Base-by-base conservation (phyloP, 2,329 filamentous ascomycete species). In the Raffaelea albimanens region DNA sequence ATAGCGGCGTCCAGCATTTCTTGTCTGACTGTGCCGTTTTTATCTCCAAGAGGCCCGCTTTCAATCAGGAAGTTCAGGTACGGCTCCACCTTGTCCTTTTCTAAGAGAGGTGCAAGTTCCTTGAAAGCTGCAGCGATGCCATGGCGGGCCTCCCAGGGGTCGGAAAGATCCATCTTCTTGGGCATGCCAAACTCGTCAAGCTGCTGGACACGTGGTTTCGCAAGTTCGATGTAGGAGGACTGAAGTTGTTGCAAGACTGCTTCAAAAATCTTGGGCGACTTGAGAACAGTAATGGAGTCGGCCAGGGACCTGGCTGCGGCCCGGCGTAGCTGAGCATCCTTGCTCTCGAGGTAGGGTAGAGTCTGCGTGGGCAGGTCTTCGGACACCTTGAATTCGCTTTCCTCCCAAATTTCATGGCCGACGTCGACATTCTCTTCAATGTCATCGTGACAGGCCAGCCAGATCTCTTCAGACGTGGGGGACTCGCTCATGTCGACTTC, bases 131-230 rank as follows among this genome's bases (percentile, higher is more conserved):
- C 75, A 9, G 88, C 91, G 57, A 96, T 83, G 47, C 93, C 93
- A 59, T 95, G 90, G 55, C 94, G 79, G 13, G 80, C 79, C 63
- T 96, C 89, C 91, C 91, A 98, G 2, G 84, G 85, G 65, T 98
- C 93, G 5, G 85, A 78, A 11, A 89, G 71, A 55, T 97, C 87
- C 60, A 84, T 82, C 67, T 95, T 97, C 59, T 82, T 84, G 3
- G 88, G 86, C 86, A 98, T 95, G 46, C 94, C 93, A 61, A 88
- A 97, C 53, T 91, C 85, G 61, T 98, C 91, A 36, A 91, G 81
- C 58, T 91, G 82, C 11, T 89, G 87, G 42, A 85, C 78, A 50
- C 85, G 82, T 2, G 89, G 86, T 62, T 93, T 94, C 7, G 87
- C 84, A 54, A 91, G 78, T 53, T 90, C 82, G 40, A 74, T 65